These are phyloP conservation scores for Talaromyces sp. DNA, from an alignment of 2,329 filamentous ascomycete genomes.

Conservation along the genomic window DNA sequence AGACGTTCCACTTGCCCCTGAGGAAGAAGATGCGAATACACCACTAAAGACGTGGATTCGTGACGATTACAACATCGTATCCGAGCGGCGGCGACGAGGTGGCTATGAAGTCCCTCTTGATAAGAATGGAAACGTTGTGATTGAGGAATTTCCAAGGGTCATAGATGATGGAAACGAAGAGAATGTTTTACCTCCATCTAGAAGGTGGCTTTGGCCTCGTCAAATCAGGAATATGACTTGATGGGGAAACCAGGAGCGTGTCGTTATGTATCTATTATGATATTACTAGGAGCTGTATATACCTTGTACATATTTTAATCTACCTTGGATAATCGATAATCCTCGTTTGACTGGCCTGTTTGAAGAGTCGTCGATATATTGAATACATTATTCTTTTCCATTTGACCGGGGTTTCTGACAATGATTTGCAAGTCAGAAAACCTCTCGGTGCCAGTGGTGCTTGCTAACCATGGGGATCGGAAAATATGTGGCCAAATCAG, in stretches of 20 bases:
- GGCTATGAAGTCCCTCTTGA: conserved; percentile 2
- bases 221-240: not conserved
- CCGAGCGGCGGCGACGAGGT: conserved; percentile 29
- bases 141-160: not conserved
- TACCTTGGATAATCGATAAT: not conserved
- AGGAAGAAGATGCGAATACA: conserved; percentile 30
- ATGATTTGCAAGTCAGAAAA: too few species aligned
- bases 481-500: too few species aligned
- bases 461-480: too few species aligned
- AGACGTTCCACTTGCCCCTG: not conserved
- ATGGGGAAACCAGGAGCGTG: too few species aligned
- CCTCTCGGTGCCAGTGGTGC: too few species aligned
- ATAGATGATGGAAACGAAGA: not conserved
- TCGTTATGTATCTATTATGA: not conserved
- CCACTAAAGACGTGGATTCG: conserved; percentile 39
- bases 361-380: not conserved
- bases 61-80: conserved; percentile 31
- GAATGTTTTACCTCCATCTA: not conserved
- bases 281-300: not conserved
- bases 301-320: not conserved
- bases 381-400: too few species aligned
- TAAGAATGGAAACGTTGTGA: conserved; percentile 3
- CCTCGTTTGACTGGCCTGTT: not conserved
- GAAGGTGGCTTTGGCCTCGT: not conserved
- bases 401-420: too few species aligned